These are phyloP conservation scores for Penicillium steckii DNA, from an alignment of 495 filamentous ascomycete genomes.

Conservation along the genomic window DNA sequence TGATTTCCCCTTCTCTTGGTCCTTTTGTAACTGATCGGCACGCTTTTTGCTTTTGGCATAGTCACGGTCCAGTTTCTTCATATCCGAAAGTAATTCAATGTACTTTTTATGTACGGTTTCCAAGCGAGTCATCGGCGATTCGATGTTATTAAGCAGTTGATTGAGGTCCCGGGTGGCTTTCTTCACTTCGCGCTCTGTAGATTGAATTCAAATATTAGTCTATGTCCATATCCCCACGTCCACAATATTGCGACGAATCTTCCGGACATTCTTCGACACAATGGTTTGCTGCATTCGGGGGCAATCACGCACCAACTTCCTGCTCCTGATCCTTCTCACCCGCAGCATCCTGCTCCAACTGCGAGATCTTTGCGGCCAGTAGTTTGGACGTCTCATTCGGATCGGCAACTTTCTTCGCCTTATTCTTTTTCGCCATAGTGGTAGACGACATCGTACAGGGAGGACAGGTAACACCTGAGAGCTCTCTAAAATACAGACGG, in stretches of 20 bases:
- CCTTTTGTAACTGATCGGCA: slow-evolving; percentile 91
- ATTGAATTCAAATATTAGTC: slow-evolving; percentile 20
- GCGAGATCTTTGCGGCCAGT: slow-evolving; percentile 88
- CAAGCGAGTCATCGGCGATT: slow-evolving; percentile 68
- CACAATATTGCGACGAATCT: slow-evolving; percentile 5
- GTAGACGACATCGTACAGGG: slow-evolving; percentile 39
- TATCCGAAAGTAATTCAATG: slow-evolving; percentile 83
- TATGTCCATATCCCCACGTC: background rate
- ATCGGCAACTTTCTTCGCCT: slow-evolving; percentile 72
- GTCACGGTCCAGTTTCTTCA: slow-evolving; percentile 93
- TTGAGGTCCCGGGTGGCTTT: slow-evolving; percentile 90
- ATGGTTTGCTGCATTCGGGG: slow-evolving; percentile 10
- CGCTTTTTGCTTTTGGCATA: slow-evolving; percentile 94
- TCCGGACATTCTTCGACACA: background rate
- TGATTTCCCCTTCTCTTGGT: slow-evolving; percentile 71
- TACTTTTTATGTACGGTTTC: slow-evolving; percentile 89
- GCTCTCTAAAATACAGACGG: background rate
- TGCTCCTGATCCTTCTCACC: slow-evolving; percentile 93
- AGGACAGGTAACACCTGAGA: background rate
- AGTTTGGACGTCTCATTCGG: slow-evolving; percentile 85
- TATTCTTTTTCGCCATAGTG: slow-evolving; percentile 61
- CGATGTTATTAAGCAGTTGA: slow-evolving; percentile 76
- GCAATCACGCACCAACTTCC: slow-evolving; percentile 82
- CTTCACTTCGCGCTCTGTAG: slow-evolving; percentile 76
- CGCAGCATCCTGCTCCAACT: slow-evolving; percentile 87